Percentiles rank a stretch among this genome's conserved stretches.
phyloP scores from a whole-genome alignment of 208 protist species.

The Trichomonas gallinae region DNA sequence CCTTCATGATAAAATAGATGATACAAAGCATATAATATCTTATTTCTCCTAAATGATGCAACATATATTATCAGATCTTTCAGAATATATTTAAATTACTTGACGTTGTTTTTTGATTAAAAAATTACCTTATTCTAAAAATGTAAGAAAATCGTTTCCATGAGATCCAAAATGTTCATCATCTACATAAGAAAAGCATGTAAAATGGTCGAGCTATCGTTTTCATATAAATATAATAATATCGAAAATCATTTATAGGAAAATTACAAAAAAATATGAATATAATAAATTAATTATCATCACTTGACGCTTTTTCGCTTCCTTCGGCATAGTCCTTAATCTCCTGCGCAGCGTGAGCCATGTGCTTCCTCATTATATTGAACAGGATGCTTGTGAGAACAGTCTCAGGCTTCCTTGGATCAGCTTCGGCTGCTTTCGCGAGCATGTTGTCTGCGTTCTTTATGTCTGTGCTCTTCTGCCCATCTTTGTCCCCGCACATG shows the following conservation, averaged over 20 bases:
- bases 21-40: too few species aligned
- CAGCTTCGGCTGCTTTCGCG: not conserved
- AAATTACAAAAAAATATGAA: not conserved
- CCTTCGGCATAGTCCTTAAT: not conserved
- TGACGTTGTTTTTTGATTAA: too few species aligned
- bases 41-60: too few species aligned
- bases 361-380: not conserved
- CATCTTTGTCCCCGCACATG: not conserved
- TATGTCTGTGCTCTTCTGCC: not conserved
- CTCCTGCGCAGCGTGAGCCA: not conserved
- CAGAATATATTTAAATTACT: too few species aligned
- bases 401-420: not conserved
- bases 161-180: too few species aligned
- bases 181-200: too few species aligned
- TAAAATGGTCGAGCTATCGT: too few species aligned
- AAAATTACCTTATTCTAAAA: too few species aligned
- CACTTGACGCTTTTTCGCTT: not conserved
- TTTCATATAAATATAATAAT: too few species aligned
- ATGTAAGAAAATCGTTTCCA: too few species aligned
- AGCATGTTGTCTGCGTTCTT: not conserved
- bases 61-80: too few species aligned
- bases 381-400: not conserved
- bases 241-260: not conserved
- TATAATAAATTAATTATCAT: not conserved
- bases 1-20: too few species aligned